Evolutionary conservation across 192 early-diverging fungal genomes (phyloP).

Genomic region (Linnemannia exigua): DNA sequence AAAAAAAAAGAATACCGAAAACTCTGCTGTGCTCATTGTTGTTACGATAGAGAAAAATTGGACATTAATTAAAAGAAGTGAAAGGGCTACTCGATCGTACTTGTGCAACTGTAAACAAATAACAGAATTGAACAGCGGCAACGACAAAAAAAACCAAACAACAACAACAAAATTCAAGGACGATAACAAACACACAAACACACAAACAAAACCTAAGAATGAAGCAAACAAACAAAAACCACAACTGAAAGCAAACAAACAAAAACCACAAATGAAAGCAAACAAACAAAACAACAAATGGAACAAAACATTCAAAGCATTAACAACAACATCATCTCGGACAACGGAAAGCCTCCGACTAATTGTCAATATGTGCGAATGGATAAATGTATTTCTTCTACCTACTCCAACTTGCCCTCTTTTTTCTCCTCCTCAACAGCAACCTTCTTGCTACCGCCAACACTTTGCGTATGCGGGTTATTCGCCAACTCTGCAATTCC

Average conservation of each 20-base stretch:
- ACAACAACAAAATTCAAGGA: not conserved
- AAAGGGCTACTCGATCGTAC: not conserved
- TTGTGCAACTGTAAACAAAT: not conserved
- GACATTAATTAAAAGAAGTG: not conserved
- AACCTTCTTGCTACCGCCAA: conserved; percentile 35
- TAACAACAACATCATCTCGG: not conserved
- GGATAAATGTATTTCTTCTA: not conserved
- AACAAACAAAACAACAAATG: not conserved
- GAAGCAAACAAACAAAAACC: too few relatives aligned
- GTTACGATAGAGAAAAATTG: too few relatives aligned
- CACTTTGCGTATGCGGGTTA: conserved; percentile 24
- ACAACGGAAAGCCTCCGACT: too few relatives aligned
- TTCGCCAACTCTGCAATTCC: conserved; percentile 58
- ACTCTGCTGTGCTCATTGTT: not conserved
- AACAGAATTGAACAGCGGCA: not conserved
- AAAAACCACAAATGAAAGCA: too few relatives aligned
- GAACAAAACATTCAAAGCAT: too few relatives aligned
- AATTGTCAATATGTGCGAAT: not conserved
- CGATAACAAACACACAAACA: not conserved
- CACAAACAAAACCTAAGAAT: too few relatives aligned
- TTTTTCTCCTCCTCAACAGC: conserved; percentile 11
- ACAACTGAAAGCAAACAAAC: too few relatives aligned
- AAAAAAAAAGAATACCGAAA: not conserved
- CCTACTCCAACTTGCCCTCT: not conserved
- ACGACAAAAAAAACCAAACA: not conserved